phyloP scores from a whole-genome alignment of 2,329 filamentous ascomycete genomes.

The Colletotrichum tropicale region DNA sequence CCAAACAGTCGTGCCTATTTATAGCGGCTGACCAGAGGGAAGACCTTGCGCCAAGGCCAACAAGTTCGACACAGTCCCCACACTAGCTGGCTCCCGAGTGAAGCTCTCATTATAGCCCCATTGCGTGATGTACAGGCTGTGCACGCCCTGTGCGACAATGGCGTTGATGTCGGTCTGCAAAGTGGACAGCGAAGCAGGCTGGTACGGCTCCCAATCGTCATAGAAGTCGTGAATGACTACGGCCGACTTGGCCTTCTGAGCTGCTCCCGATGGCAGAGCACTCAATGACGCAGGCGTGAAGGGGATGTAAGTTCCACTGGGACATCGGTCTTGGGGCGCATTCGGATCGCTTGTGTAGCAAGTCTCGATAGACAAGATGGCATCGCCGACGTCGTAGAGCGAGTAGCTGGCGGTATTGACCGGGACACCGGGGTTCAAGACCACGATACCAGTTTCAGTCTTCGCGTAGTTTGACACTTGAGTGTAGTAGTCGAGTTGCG shows the following conservation, averaged over 20 bases:
- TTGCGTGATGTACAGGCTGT: neutral
- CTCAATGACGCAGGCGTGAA: neutral
- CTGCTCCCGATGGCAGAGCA: neutral
- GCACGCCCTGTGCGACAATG: neutral
- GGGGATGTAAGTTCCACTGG: neutral
- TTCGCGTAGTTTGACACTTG: neutral
- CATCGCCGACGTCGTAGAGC: neutral
- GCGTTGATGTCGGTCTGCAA: neutral
- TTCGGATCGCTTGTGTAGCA: neutral
- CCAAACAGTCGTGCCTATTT: neutral
- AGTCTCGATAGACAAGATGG: neutral
- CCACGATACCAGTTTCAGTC: neutral
- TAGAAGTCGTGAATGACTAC: neutral
- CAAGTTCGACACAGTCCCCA: neutral
- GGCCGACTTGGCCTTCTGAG: neutral
- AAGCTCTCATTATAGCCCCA: conserved; percentile 2
- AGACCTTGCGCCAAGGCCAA: neutral
- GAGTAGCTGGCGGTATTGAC: neutral
- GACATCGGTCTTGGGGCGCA: neutral
- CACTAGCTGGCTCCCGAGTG: neutral
- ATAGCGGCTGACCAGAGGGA: neutral
- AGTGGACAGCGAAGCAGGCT: neutral
- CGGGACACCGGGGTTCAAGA: neutral
- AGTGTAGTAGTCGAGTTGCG: neutral
- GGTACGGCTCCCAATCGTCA: neutral